A percentile compares a stretch with the other conserved stretches of the same genome.
These are phyloP conservation scores for Hypoxylon sp. DNA, from an alignment of 2,329 filamentous ascomycete genomes.

Conservation along the genomic window DNA sequence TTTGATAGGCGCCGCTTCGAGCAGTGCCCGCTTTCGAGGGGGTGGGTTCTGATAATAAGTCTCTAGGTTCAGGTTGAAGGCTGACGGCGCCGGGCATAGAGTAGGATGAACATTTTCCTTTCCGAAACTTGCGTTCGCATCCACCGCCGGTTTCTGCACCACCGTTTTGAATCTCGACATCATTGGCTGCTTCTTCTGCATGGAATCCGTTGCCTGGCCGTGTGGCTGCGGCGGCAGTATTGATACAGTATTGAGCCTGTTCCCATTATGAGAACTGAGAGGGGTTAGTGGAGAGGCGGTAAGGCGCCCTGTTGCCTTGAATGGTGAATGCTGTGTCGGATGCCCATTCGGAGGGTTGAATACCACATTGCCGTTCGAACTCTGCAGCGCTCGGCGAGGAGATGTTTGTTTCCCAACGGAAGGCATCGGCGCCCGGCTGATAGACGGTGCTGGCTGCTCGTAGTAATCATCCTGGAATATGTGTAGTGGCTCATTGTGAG, in stretches of 20 bases:
- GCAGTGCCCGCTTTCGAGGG: slow-evolving; percentile 70
- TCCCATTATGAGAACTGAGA: slow-evolving; percentile 66
- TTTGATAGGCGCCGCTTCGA: slow-evolving; percentile 79
- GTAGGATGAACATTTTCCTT: slow-evolving; percentile 70
- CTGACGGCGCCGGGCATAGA: slow-evolving; percentile 62
- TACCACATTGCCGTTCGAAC: slow-evolving; percentile 71
- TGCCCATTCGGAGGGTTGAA: slow-evolving; percentile 72
- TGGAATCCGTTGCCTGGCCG: slow-evolving; percentile 72
- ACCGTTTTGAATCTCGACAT: slow-evolving; percentile 71
- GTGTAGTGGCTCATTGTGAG: slow-evolving; percentile 61
- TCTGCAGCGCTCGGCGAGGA: slow-evolving; percentile 62
- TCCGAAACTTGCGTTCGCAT: slow-evolving; percentile 57
- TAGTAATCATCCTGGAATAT: slow-evolving; percentile 67
- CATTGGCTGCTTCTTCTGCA: slow-evolving; percentile 73
- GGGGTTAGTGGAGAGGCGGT: slow-evolving; percentile 71
- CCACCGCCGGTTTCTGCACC: slow-evolving; percentile 65
- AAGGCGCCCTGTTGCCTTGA: slow-evolving; percentile 69
- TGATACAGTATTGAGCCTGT: slow-evolving; percentile 73
- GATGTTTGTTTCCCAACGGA: slow-evolving; percentile 58
- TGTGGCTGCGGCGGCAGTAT: slow-evolving; percentile 73
- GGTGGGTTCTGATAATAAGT: slow-evolving; percentile 64
- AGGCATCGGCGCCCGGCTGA: slow-evolving; percentile 69
- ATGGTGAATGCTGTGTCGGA: slow-evolving; percentile 73
- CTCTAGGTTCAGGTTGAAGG: slow-evolving; percentile 65
- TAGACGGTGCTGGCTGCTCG: slow-evolving; percentile 61